phyloP scores from a whole-genome alignment of 495 filamentous ascomycete genomes.

The Podospora appendiculata region DNA sequence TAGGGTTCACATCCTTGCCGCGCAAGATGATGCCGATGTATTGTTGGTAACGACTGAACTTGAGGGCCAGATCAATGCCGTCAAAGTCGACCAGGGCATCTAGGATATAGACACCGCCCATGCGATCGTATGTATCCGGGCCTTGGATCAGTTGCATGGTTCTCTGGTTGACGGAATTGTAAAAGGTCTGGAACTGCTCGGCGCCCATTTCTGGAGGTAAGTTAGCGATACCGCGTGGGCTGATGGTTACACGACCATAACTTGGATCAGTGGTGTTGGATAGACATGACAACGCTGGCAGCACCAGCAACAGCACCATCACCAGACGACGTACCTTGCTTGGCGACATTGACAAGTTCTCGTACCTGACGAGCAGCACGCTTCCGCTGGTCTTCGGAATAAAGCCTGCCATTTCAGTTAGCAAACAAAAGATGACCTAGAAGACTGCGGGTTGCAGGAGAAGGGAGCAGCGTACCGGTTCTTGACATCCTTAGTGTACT shows the following conservation, averaged over 20 bases:
- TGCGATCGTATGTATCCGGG: conserved; percentile 74
- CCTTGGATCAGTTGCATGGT: conserved; percentile 74
- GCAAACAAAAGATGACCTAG: no score
- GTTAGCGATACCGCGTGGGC: conserved; percentile 1
- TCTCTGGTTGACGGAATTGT: conserved; percentile 65
- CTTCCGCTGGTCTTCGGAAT: conserved; percentile 31
- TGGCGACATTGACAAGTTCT: conserved; percentile 29
- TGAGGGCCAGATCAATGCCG: conserved; percentile 86
- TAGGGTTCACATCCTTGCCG: conserved; percentile 78
- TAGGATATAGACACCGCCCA: conserved; percentile 86
- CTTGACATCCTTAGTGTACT: conserved; percentile 24
- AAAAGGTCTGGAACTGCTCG: conserved; percentile 72
- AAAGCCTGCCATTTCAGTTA: not conserved
- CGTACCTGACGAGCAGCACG: conserved; percentile 33
- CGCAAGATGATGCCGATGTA: conserved; percentile 81
- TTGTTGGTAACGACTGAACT: conserved; percentile 86
- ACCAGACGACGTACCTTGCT: conserved; percentile 20
- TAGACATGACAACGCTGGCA: no score
- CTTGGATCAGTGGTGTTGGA: no score
- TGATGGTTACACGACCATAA: no score
- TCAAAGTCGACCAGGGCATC: conserved; percentile 92
- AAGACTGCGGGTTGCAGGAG: not conserved
- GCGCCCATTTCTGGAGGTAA: conserved; percentile 56
- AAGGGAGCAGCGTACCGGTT: conserved; percentile 16
- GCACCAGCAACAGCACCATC: no score